These are phyloP conservation scores for Sanguinoderma infundibulare DNA, from an alignment of 1,284 basidiomycete genomes.

Conservation along the genomic window DNA sequence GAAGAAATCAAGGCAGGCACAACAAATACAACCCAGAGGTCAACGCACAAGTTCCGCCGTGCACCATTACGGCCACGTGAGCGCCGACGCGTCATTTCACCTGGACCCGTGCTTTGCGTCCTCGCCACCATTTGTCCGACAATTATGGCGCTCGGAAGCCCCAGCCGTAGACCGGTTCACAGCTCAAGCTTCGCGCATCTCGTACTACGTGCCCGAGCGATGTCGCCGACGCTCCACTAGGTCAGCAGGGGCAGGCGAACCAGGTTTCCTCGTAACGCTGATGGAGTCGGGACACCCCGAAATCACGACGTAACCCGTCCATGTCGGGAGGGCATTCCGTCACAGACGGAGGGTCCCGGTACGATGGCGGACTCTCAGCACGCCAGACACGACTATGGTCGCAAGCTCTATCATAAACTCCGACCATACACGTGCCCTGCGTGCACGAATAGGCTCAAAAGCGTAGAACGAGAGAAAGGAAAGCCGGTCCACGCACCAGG, in stretches of 20 bases:
- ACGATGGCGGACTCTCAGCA: neutral
- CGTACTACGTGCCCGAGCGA: neutral
- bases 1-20: no score
- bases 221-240: neutral
- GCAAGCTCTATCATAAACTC: neutral
- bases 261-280: neutral
- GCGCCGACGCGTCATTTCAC: neutral
- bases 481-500: slow-evolving; percentile 69
- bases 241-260: neutral
- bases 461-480: neutral
- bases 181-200: neutral
- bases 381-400: neutral
- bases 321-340: neutral
- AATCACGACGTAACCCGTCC: neutral
- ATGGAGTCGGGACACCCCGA: neutral
- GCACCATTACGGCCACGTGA: neutral
- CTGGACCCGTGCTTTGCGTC: neutral
- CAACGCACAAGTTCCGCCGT: no score
- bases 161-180: neutral
- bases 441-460: slow-evolving; percentile 1
- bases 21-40: no score
- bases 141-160: neutral
- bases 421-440: neutral
- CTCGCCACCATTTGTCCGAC: neutral
- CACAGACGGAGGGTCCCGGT: neutral